Conservation (phyloP, 805 yeast species). For the Candida easanensis region DNA sequence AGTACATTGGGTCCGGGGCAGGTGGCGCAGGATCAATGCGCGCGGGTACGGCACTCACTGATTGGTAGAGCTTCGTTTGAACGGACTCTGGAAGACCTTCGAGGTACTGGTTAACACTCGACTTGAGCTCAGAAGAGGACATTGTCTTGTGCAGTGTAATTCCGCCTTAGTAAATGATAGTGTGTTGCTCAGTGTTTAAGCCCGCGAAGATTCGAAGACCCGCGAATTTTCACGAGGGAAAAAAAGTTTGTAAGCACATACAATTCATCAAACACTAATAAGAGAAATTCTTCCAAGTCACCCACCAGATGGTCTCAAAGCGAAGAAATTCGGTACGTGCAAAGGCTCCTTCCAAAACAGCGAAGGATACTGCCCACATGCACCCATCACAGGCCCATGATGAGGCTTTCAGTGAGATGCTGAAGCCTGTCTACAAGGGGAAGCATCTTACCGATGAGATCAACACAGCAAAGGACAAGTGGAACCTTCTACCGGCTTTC, state of each 20-base stretch:
- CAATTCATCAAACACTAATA: neutral
- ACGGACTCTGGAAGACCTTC: conserved; percentile 87
- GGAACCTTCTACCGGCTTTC: conserved; percentile 96
- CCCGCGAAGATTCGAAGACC: neutral
- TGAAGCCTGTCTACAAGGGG: conserved; percentile 83
- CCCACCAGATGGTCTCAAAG: conserved; percentile 20
- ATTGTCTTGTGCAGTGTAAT: conserved; percentile 5
- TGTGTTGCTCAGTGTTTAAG: neutral
- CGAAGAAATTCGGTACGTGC: conserved; percentile 22
- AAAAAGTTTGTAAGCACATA: conserved; percentile 17
- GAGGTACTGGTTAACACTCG: conserved; percentile 81
- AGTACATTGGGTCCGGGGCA: neutral
- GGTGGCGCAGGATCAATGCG: neutral
- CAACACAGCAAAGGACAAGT: conserved; percentile 90
- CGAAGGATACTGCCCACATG: conserved; percentile 13
- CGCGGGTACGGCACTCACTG: conserved; percentile 30
- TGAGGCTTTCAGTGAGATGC: conserved; percentile 69
- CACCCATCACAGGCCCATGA: conserved; percentile 35
- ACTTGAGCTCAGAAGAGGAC: conserved; percentile 44
- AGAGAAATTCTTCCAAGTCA: neutral
- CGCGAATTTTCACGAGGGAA: neutral
- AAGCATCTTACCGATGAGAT: conserved; percentile 83
- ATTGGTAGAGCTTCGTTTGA: conserved; percentile 76
- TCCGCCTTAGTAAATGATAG: too few relatives aligned
- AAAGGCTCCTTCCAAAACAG: neutral